phyloP scores from a whole-genome alignment of 2,329 filamentous ascomycete species.

The Monosporascus cannonballus region DNA sequence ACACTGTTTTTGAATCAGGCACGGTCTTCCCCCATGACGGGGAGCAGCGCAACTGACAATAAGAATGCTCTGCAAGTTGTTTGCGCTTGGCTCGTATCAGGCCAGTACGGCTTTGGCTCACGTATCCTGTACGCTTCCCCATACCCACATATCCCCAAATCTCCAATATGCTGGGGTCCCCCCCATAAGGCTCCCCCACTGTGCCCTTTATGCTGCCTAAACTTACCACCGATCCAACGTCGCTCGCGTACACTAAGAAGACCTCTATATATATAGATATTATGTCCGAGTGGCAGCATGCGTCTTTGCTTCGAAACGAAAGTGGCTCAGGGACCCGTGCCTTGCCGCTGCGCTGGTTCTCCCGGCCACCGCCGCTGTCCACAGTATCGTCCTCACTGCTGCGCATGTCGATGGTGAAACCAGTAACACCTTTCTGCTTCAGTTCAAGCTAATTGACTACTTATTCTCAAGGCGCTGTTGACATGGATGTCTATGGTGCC shows the following conservation, averaged over 20 bases:
- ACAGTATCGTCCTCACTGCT: conserved; percentile 54
- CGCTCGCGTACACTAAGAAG: not conserved
- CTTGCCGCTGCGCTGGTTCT: conserved; percentile 57
- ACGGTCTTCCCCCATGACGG: not conserved
- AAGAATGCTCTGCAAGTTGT: conserved; percentile 25
- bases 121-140: conserved; percentile 29
- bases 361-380: conserved; percentile 58
- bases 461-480: conserved; percentile 46
- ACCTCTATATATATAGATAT: conserved; percentile 34
- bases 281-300: conserved; percentile 60
- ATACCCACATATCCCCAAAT: not conserved
- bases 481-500: conserved; percentile 63
- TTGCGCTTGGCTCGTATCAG: conserved; percentile 37
- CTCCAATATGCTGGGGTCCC: not conserved
- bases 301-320: conserved; percentile 52
- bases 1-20: not conserved
- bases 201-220: not conserved
- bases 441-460: not conserved
- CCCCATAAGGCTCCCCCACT: not conserved
- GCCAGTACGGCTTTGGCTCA: conserved; percentile 34
- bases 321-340: conserved; percentile 58
- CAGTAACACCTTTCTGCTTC: not conserved
- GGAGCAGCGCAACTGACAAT: not conserved
- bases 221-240: not conserved
- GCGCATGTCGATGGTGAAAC: conserved; percentile 52